Conservation (phyloP, 169 alveolate species). For the Perkinsus olseni region DNA sequence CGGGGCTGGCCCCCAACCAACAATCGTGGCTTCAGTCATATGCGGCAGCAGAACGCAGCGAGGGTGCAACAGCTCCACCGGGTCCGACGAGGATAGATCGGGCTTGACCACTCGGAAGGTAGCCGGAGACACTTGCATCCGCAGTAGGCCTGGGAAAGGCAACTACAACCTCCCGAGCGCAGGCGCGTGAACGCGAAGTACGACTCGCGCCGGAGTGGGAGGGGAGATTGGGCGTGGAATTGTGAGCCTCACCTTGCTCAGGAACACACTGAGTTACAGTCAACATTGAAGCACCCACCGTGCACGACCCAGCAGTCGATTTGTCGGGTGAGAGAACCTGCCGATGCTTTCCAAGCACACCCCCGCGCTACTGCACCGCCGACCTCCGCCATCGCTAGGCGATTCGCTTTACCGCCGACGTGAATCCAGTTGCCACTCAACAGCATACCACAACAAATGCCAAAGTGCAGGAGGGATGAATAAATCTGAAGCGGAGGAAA, state of each 20-base stretch:
- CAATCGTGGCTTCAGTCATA: not conserved
- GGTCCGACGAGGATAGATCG: not conserved
- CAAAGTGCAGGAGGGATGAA: not conserved
- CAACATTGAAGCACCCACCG: not conserved
- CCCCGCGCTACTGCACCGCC: not conserved
- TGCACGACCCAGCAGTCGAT: not conserved
- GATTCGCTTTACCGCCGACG: not conserved
- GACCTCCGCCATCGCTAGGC: not conserved
- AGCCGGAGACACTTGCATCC: not conserved
- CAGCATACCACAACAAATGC: not conserved
- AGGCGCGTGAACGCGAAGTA: not conserved
- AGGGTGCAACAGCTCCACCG: not conserved
- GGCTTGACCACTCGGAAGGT: not conserved
- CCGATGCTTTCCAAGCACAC: not conserved
- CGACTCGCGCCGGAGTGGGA: too few relatives aligned
- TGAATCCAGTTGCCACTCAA: not conserved
- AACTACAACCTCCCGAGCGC: not conserved
- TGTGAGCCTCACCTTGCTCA: not conserved
- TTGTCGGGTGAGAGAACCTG: not conserved
- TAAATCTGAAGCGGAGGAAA: not conserved
- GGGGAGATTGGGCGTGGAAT: too few relatives aligned
- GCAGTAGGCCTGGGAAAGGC: not conserved
- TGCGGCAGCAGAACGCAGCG: not conserved
- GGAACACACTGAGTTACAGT: not conserved
- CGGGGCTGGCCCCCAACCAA: not conserved